These are phyloP conservation scores for Hypoxylon subgilvum DNA, from an alignment of 495 filamentous ascomycete species.

Conservation along the genomic window DNA sequence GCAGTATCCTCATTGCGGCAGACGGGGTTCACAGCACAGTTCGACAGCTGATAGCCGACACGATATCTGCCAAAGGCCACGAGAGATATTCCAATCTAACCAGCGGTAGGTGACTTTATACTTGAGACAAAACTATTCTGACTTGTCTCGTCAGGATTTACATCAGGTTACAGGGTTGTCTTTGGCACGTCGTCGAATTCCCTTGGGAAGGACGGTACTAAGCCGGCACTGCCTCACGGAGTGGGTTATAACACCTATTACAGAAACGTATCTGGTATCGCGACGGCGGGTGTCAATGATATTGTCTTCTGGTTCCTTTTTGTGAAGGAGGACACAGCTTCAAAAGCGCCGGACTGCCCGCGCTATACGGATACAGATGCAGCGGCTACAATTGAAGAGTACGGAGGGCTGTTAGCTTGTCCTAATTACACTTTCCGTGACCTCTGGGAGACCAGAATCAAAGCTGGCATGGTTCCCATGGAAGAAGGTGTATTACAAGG, in stretches of 20 bases:
- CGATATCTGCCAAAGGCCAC: constrained; percentile 15
- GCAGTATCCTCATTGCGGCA: constrained; percentile 29
- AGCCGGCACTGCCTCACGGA: constrained; percentile 14
- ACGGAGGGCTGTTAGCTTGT: constrained; percentile 15
- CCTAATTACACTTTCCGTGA: constrained; percentile 36
- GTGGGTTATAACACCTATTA: constrained; percentile 29
- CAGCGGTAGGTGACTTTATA: too few relatives aligned
- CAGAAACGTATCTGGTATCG: constrained; percentile 23
- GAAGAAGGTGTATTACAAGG: constrained; percentile 35
- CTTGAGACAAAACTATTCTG: too few relatives aligned
- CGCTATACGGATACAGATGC: constrained; percentile 25
- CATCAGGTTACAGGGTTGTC: constrained; percentile 23
- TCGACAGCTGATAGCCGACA: constrained; percentile 24
- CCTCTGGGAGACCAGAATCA: constrained; percentile 27
- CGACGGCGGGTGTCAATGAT: constrained; percentile 9
- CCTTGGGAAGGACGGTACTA: not conserved
- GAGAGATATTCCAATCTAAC: too few relatives aligned
- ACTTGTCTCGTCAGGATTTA: too few relatives aligned
- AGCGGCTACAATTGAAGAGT: constrained; percentile 27
- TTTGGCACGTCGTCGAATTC: constrained; percentile 35
- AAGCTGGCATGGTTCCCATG: constrained; percentile 32
- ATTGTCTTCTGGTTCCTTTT: constrained; percentile 43
- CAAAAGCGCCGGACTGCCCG: constrained; percentile 20
- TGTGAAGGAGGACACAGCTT: constrained; percentile 25
- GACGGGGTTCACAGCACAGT: constrained; percentile 36